These are phyloP conservation scores for Skeletonema tropicum DNA, from an alignment of 108 stramenopile genomes.

Conservation along the genomic window DNA sequence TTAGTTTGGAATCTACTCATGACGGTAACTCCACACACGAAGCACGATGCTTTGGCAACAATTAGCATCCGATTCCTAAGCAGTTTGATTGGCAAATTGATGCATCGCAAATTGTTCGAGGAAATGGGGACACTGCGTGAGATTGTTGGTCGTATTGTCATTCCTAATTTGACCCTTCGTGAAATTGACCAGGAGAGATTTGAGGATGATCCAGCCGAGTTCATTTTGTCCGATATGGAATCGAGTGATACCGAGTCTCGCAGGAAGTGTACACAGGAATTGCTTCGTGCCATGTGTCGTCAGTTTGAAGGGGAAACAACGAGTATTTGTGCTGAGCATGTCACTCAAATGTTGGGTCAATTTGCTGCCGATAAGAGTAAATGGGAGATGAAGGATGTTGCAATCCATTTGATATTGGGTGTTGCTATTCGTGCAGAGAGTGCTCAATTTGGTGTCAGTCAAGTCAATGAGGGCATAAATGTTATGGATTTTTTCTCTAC, in stretches of 20 bases:
- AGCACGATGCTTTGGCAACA: constrained; percentile 92
- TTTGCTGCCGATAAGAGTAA: constrained; percentile 66
- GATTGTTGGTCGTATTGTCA: constrained; percentile 91
- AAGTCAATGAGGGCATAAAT: constrained; percentile 84
- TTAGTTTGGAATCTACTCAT: constrained; percentile 92
- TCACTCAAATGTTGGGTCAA: constrained; percentile 77
- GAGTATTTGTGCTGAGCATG: constrained; percentile 81
- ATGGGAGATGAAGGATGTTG: constrained; percentile 95
- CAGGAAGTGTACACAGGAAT: constrained; percentile 90
- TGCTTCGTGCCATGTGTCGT: constrained; percentile 92
- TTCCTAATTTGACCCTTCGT: constrained; percentile 93
- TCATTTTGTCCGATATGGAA: constrained; percentile 96
- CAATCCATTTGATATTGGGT: constrained; percentile 95
- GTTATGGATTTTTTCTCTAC: constrained; percentile 88
- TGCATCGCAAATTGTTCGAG: constrained; percentile 87
- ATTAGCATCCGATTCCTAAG: constrained; percentile 92
- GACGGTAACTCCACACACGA: constrained; percentile 61
- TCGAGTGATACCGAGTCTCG: constrained; percentile 94
- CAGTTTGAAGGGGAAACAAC: constrained; percentile 90
- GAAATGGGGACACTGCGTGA: constrained; percentile 80
- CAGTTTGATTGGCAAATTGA: constrained; percentile 83
- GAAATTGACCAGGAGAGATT: constrained; percentile 93
- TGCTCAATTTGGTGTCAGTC: constrained; percentile 78
- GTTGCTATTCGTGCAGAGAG: constrained; percentile 87
- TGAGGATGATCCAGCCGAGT: constrained; percentile 96